Base-by-base conservation (phyloP, 208 protist genomes). In the Acanthamoeba triangularis region DNA sequence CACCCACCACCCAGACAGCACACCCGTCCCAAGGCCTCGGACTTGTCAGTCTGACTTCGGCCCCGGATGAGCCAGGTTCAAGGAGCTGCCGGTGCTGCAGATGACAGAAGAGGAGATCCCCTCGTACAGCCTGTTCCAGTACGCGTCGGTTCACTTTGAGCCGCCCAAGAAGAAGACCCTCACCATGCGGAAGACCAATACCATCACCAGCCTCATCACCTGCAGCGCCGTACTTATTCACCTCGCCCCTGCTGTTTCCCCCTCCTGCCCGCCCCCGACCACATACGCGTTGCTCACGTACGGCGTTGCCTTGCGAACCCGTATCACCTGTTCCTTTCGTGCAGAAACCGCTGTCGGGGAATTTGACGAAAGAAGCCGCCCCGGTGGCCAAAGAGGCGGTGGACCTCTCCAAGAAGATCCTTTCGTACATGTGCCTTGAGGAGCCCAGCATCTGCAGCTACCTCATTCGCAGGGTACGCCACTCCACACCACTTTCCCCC, bases 361-460 rank as follows among this genome's bases (percentile, higher is more conserved):
- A 10, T 93, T 74, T 93, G 37, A 74, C 59, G 7, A 30, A 47
- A 16, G 87, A 65, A 33, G 87, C 87, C 20, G 54, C 23, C 0
- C 28, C 54, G 20, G 18, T 56, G 11, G 41, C 10, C 33, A 93
- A 93, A 56, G 44, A 56, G 23, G 87, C 87, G 13, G 87, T 52
- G 30, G 87, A 93, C 20, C 91, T 93, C 6, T 93, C 87, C 25
- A 72, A 63, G 47, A 93, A 93, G 52, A 93, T 93, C 30, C 59
- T 93, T 4, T 16, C 28, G 41, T 87, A 25, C 47, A 47, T 87
- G 78, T 33, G 28, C 47, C 59, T 0, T 10, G 41, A 87, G 56
- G 47, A 87, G 13, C 3, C 14, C 49, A 59, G 41, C 47, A 41
- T 28, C 16, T 49, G 47, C 35, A 2, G 49, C 18, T 87, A 59